Conservation (phyloP, 1,284 basidiomycete genomes). For the Ganoderma meredithae region DNA sequence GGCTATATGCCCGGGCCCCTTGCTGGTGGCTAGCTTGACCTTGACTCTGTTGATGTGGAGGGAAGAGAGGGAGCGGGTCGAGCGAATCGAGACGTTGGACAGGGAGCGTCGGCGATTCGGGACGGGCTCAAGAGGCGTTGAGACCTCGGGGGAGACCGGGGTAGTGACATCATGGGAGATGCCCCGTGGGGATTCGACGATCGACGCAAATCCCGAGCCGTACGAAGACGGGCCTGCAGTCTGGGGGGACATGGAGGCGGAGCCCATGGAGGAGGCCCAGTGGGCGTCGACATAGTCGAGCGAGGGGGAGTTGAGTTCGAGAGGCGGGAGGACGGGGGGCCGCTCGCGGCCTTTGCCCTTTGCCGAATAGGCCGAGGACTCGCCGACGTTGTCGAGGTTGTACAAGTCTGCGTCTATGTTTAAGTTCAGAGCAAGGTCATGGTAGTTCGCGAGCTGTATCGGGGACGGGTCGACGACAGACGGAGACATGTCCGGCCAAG, state of each 20-base stretch:
- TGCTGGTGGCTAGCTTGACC: constrained; percentile 52
- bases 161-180: constrained; percentile 29
- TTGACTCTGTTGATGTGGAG: constrained; percentile 56
- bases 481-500: constrained; percentile 21
- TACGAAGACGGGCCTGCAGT: constrained; percentile 66
- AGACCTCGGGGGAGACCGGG: constrained; percentile 26
- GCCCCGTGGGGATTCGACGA: constrained; percentile 32
- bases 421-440: constrained; percentile 8
- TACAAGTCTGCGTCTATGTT: constrained; percentile 8
- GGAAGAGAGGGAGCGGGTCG: constrained; percentile 51
- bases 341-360: constrained; percentile 66
- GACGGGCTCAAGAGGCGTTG: constrained; percentile 31
- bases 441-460: constrained; percentile 6
- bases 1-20: constrained; percentile 57
- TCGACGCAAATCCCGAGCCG: constrained; percentile 45
- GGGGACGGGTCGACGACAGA: constrained; percentile 16
- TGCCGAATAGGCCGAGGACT: constrained; percentile 33
- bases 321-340: constrained; percentile 68
- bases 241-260: constrained; percentile 34
- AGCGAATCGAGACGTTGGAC: constrained; percentile 58
- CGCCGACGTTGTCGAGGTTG: constrained; percentile 30
- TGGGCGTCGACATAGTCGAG: constrained; percentile 52
- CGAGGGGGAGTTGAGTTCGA: constrained; percentile 62
- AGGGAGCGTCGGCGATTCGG: constrained; percentile 62
- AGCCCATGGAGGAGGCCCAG: constrained; percentile 46